Conservation (phyloP, 2,329 filamentous ascomycete genomes). For the Herpomyces periplanetae region DNA sequence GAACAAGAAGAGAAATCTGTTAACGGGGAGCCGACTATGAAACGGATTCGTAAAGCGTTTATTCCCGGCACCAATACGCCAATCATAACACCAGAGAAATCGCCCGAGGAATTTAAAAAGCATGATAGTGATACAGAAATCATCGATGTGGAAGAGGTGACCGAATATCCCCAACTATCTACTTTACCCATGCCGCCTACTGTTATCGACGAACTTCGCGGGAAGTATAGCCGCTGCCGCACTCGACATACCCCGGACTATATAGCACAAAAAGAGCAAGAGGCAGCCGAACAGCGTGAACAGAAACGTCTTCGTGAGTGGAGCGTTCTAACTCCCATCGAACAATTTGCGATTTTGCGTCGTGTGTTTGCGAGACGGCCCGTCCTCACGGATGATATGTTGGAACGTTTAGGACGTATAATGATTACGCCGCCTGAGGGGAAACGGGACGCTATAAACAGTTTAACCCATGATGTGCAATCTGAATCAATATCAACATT, state of each 20-base stretch:
- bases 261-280: conserved; percentile 18
- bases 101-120: conserved; percentile 13
- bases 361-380: too few relatives aligned
- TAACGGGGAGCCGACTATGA: conserved; percentile 8
- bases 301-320: too few relatives aligned
- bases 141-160: conserved; percentile 28
- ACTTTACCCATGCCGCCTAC: conserved; percentile 31
- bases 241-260: conserved; percentile 40
- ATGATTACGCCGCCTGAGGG: too few relatives aligned
- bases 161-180: conserved; percentile 38
- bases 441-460: too few relatives aligned
- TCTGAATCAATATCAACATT: too few relatives aligned
- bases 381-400: too few relatives aligned
- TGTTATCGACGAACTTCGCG: conserved; percentile 54
- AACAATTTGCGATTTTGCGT: too few relatives aligned
- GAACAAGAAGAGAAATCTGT: conserved; percentile 13
- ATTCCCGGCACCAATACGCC: conserved; percentile 28
- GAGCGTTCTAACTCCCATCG: too few relatives aligned
- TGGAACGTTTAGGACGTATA: too few relatives aligned
- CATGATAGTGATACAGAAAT: conserved; percentile 28
- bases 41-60: conserved; percentile 15
- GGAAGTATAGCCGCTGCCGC: conserved; percentile 42
- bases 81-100: conserved; percentile 29
- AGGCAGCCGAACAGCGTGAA: conserved; percentile 13
- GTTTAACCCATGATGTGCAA: too few relatives aligned